Conservation (phyloP, 1,284 basidiomycete species). For the Stygiomarasmius scandens region DNA sequence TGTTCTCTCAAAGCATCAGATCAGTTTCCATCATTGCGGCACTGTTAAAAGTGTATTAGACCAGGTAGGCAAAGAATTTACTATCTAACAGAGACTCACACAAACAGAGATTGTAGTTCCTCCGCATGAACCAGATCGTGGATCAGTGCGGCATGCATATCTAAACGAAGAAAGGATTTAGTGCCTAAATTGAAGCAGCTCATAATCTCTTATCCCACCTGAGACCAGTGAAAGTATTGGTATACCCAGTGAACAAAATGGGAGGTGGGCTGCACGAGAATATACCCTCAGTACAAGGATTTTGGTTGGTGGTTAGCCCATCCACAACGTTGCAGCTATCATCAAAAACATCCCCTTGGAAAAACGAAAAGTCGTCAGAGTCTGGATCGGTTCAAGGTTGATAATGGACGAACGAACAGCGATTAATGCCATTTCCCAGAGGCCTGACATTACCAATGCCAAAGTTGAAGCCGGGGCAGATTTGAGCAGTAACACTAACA, state of each 20-base stretch:
- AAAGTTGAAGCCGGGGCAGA: slow-evolving; percentile 29
- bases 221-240: slow-evolving; percentile 23
- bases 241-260: slow-evolving; percentile 27
- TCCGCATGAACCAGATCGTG: slow-evolving; percentile 28
- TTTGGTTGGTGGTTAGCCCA: slow-evolving; percentile 26
- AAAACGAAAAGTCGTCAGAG: not conserved
- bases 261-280: slow-evolving; percentile 31
- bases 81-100: slow-evolving; percentile 18
- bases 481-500: no score
- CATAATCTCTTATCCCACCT: slow-evolving; percentile 11
- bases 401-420: slow-evolving; percentile 17
- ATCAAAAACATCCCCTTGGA: slow-evolving; percentile 27
- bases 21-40: slow-evolving; percentile 23
- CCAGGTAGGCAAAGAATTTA: not conserved
- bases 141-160: slow-evolving; percentile 29
- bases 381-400: not conserved
- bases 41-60: slow-evolving; percentile 8
- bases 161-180: slow-evolving; percentile 17
- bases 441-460: slow-evolving; percentile 27
- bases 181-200: not conserved
- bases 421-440: slow-evolving; percentile 20
- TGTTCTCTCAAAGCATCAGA: no score
- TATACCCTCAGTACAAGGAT: slow-evolving; percentile 30
- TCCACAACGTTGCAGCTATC: slow-evolving; percentile 27
- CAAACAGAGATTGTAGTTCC: slow-evolving; percentile 31